Evolutionary conservation across 2,329 filamentous ascomycete genomes (phyloP).

Genomic region (Fonsecaea monophora): DNA sequence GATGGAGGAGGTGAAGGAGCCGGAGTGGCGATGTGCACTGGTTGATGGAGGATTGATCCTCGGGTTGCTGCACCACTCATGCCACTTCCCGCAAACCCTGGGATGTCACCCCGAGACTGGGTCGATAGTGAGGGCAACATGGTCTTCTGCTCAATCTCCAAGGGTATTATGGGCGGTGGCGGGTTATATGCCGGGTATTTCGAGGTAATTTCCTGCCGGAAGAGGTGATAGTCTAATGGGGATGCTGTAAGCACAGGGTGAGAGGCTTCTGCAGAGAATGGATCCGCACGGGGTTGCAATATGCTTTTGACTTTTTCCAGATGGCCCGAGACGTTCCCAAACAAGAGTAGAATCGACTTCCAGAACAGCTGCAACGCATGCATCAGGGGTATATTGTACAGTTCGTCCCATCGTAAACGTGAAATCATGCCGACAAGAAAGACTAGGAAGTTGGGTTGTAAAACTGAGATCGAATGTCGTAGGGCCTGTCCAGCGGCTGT

Average conservation of each 20-base stretch:
- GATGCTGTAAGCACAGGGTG: conserved; percentile 78
- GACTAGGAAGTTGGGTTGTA: conserved; percentile 37
- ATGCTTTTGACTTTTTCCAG: conserved; percentile 76
- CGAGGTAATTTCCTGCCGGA: conserved; percentile 94
- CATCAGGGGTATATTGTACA: conserved; percentile 63
- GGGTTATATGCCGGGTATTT: conserved; percentile 98
- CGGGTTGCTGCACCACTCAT: conserved; percentile 45
- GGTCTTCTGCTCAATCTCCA: conserved; percentile 89
- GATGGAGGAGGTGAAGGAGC: conserved; percentile 95
- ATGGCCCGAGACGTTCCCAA: conserved; percentile 74
- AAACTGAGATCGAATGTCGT: conserved; percentile 29
- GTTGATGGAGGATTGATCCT: conserved; percentile 86
- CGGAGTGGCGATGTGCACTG: conserved; percentile 97
- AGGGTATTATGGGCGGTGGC: conserved; percentile 78
- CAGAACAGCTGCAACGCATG: conserved; percentile 83
- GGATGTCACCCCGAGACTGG: conserved; percentile 67
- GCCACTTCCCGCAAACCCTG: conserved; percentile 53
- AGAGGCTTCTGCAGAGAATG: conserved; percentile 68
- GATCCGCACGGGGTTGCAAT: conserved; percentile 64
- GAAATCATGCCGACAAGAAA: conserved; percentile 39
- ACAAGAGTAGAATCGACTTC: conserved; percentile 86
- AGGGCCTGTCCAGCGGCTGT: conserved; percentile 27
- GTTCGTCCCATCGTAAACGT: conserved; percentile 70
- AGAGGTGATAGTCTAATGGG: conserved; percentile 93
- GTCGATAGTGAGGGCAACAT: conserved; percentile 85